Percentiles rank a stretch among this genome's conserved stretches.
Evolutionary conservation across 2,329 filamentous ascomycete species (phyloP).

Genomic region (Phaeoacremonium minimum): DNA sequence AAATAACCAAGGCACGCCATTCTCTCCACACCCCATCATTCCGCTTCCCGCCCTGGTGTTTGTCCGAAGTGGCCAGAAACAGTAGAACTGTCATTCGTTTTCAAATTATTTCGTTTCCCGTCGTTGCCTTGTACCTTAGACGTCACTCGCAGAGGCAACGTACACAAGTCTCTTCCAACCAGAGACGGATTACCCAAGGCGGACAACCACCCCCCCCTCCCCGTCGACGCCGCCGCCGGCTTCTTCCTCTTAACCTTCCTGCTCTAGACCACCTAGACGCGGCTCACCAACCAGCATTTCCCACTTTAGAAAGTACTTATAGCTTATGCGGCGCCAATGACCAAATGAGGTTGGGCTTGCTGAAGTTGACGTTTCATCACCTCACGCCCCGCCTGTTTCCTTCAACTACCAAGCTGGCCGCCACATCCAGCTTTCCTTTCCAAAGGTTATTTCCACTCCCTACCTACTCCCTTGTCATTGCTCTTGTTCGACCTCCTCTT

Average conservation of each 20-base stretch:
- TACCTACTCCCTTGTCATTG: conserved; percentile 11
- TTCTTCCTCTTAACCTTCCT: conserved; percentile 9
- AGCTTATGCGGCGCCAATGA: conserved; percentile 27
- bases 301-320: conserved; percentile 20
- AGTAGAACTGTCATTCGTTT: conserved; percentile 22
- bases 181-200: conserved; percentile 6
- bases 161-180: conserved; percentile 3
- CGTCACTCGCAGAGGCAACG: conserved; percentile 4
- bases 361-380: conserved; percentile 35
- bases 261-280: conserved; percentile 8
- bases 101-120: conserved; percentile 21
- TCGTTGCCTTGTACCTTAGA: conserved; percentile 12
- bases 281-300: conserved; percentile 16
- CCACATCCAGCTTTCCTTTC: conserved; percentile 37
- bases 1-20: conserved; percentile 34
- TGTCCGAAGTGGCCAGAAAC: conserved; percentile 30
- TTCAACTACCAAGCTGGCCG: conserved; percentile 38
- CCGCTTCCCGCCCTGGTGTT: conserved; percentile 34
- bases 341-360: conserved; percentile 40
- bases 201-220: conserved; percentile 6
- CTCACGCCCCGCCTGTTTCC: conserved; percentile 34
- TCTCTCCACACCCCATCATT: conserved; percentile 38
- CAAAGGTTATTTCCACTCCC: conserved; percentile 30
- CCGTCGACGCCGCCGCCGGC: conserved; percentile 6
- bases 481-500: conserved; percentile 8